Base-by-base conservation (phyloP, 768 basidiomycete genomes). In the Leccinum disarticulatum region DNA sequence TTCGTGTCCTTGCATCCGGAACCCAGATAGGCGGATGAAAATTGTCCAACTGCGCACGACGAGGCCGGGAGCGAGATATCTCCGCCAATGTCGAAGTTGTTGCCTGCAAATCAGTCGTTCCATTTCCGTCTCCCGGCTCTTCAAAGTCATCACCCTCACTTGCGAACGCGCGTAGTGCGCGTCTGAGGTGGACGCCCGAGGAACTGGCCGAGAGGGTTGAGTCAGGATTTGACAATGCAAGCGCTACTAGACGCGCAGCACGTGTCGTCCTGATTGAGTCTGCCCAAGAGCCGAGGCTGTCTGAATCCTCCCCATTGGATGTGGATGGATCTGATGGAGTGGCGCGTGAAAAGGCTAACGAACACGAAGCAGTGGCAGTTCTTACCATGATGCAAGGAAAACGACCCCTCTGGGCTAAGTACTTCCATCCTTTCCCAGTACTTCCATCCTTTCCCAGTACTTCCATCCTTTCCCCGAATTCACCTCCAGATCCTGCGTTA, bases 21-120 rank as follows among this genome's bases (percentile, higher is more conserved):
- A 95, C 87, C 95, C 95, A 97, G 27, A 96, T 83, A 0, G 95
- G 90, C 5, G 95, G 94, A 1, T 93, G 85, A 77, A 93, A 96
- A 72, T 90, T 69, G 25, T 71, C 70, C 46, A 73, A 31, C 19
- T 63, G 60, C 31, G 72, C 73, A 19, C 72, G 72, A 50, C 65
- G 69, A n/a, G 50, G 59, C 14, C 60, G 64, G n/a, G 56, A 38
- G 7, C 55, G 54, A 52, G 52, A n/a, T 4, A 47, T 50, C 31
- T 6, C 27, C 4, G 27, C 7, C 31, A 10, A 52, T 7, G 63
- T 43, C 11, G 55, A 56, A 50, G 41, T 52, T 27, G 48, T 14
- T 46, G 43, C 22, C 41, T 50, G 58, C 6, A 35, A 17, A 50
- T 46, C 52, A 36, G 56, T 17, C 3, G 4, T 14, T 27, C 11